Evolutionary conservation across 2,329 filamentous ascomycete genomes (phyloP), one percentile per base, ranked within the genome.

Genomic region (Curvularia verruculosa): DNA sequence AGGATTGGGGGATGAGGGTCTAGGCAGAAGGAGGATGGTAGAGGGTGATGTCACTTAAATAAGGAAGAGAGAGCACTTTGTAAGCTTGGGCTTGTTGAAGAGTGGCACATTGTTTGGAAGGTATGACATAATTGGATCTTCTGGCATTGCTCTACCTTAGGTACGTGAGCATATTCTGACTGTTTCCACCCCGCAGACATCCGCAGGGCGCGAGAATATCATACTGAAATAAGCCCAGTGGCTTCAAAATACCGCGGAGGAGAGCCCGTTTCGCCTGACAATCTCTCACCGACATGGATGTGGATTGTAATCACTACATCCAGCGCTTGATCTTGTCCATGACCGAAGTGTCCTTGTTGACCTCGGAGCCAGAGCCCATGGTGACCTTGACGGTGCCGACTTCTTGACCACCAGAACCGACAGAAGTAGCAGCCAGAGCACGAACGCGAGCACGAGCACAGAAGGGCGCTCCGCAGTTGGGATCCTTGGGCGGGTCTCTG

Each of bases 381-480:
- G 31, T 13, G 13, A 13, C 12, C 31, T n/a, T n/a, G 13, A n/a
- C 31, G 3, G 12, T 34, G 1, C 31, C 5, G 31, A 34, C 12
- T n/a, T n/a, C 31, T 34, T 15, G 13, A n/a, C 12, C 31, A n/a
- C 7, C 24, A 8, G 46, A 18, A 23, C 26, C 36, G 24, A 29
- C 18, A 10, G 2, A 10, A 15, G 21, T 8, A n/a, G 36, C 24
- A 12, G 13, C 21, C 21, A 52, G 52, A 12, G 12, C 39, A 36
- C 56, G 28, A 29, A 4, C 28, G 12, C 28, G 28, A 12, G 28
- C 21, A 26, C 56, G 56, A 12, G 12, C 39, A 41, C 56, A 56
- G n/a, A 59, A 59, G 1, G 40, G 56, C 8, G 56, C 40, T 12
- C 56, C 56, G 29, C 53, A 59, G 21, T n/a, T 36, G 3, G 56